Conservation (phyloP, 192 early-diverging fungal species). For the Linnemannia schmuckeri region DNA sequence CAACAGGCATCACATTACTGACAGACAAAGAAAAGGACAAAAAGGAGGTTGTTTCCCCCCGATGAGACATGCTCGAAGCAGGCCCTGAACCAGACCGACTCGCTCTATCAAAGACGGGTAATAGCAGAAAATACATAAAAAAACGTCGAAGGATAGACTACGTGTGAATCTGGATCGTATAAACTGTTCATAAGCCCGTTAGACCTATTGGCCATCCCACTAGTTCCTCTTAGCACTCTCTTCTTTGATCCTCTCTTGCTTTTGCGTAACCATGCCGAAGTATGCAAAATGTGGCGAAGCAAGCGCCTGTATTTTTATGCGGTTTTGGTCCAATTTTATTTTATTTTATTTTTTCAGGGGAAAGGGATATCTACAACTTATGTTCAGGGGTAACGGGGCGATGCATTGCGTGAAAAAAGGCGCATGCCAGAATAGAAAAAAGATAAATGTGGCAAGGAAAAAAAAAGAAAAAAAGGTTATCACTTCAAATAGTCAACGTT, state of each 20-base stretch:
- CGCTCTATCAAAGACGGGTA: neutral
- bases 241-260: neutral
- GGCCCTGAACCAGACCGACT: neutral
- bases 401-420: neutral
- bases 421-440: neutral
- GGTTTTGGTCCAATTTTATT: neutral
- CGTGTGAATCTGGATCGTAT: no score
- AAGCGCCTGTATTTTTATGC: neutral
- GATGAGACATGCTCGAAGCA: neutral
- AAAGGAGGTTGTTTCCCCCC: neutral
- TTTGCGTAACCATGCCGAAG: neutral
- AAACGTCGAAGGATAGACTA: no score
- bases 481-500: neutral
- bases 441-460: constrained; percentile 2
- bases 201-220: neutral
- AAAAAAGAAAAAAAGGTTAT: neutral
- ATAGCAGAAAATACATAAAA: neutral
- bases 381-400: neutral
- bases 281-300: neutral
- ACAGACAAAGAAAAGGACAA: neutral
- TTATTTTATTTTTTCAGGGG: neutral
- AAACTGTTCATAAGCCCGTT: neutral
- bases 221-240: neutral
- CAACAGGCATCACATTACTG: neutral
- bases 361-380: constrained; percentile 1